phyloP scores from a whole-genome alignment of 257 asterid genomes.

The Knoxia roxburghii region DNA sequence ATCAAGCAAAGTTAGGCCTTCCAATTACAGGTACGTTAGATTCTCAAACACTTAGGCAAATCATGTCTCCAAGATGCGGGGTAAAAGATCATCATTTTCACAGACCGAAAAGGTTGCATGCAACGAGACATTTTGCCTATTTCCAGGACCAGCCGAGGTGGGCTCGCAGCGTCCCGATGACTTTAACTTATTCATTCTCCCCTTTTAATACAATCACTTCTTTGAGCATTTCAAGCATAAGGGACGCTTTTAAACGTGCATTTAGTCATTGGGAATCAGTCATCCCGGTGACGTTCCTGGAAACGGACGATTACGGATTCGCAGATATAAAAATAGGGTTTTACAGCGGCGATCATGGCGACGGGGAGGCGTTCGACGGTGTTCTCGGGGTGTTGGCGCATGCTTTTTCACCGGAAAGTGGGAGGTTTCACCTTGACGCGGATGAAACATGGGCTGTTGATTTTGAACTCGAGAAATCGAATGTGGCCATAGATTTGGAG shows the following conservation, averaged over 20 bases:
- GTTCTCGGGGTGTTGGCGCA: conserved; percentile 78
- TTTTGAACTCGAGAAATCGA: conserved; percentile 37
- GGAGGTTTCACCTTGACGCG: conserved; percentile 79
- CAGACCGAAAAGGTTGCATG: conserved; percentile 6
- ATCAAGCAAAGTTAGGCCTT: conserved; percentile 50
- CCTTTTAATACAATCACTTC: conserved; percentile 26
- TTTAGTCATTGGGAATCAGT: conserved; percentile 71
- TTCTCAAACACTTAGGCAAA: conserved; percentile 27
- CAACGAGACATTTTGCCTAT: conserved; percentile 29
- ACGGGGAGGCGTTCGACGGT: conserved; percentile 81
- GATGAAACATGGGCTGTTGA: conserved; percentile 93
- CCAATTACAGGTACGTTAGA: conserved; percentile 43
- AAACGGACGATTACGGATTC: conserved; percentile 44
- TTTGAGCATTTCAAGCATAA: conserved; percentile 26
- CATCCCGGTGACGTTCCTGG: conserved; percentile 49
- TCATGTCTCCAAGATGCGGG: conserved; percentile 69
- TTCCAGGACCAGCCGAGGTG: conserved; percentile 68
- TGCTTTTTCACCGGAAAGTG: conserved; percentile 81
- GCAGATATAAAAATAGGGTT: conserved; percentile 79
- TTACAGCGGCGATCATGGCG: conserved; percentile 74
- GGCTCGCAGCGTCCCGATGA: conserved; percentile 52
- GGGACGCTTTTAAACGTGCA: conserved; percentile 44
- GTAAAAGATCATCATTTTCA: conserved; percentile 30
- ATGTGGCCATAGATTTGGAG: conserved; percentile 73
- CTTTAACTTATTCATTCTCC: conserved; percentile 59